Evolutionary conservation across 1,284 basidiomycete species (phyloP), one percentile per base, ranked within the genome.

Genomic region (Schizophyllum commune): DNA sequence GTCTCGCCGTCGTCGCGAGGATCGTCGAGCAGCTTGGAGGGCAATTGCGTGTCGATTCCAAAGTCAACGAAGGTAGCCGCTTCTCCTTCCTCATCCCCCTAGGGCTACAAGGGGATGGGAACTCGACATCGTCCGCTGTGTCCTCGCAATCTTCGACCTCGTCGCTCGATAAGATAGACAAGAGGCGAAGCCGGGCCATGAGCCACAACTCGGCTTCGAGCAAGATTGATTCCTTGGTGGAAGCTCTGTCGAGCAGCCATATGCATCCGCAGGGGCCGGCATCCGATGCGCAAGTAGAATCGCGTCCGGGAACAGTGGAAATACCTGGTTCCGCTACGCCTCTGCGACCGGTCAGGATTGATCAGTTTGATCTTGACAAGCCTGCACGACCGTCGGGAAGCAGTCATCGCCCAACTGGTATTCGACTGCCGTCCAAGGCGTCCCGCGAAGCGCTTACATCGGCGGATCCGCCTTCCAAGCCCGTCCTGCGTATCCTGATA

Each of bases 21-120:
- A 91, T 92, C 34, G 88, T 93, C 5, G 87, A 89, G 69, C 91
- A 92, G 67, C 78, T 93, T 0, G 84, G 84, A 0, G 91, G 91
- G 1, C 90, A 92, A 70, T 79, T 94, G 11, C 84, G 90, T 4
- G 91, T 92, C 1, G 88, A 92, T 65, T 92, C 90, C 0, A 81
- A 84, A 58, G 79, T 86, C 5, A 79, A 77, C 57, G 75, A 84
- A 68, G 91, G 91, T n/a, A 89, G 87, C 52, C 77, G 80, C 5
- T 92, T 94, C 74, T 87, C 86, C 1, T 87, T 88, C 72, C 74
- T 88, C 6, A 82, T 90, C 58, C 87, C 88, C 0, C 80, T 90
- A 61, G 70, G 77, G 0, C 68, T 83, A 15, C 70, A 73, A 21
- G 52, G 61, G 17, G 74, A 70, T 21, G 32, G 57, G 32, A 53